These are phyloP conservation scores for Phyllosticta capitalensis DNA, from an alignment of 2,329 filamentous ascomycete genomes.

Conservation along the genomic window DNA sequence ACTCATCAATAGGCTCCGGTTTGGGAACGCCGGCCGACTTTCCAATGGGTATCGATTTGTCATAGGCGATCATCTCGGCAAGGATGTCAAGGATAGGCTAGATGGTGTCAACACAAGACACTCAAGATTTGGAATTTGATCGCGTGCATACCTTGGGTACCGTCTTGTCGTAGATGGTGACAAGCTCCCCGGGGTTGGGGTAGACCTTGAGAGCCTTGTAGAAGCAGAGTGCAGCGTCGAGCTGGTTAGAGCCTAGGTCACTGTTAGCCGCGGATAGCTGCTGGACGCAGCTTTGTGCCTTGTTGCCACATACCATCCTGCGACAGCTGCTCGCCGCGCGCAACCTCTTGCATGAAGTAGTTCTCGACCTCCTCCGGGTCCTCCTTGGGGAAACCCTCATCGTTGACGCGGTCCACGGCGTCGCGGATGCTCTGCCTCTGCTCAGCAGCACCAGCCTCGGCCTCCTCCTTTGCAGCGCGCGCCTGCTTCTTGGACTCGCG, in stretches of 20 bases:
- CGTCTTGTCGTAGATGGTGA: constrained; percentile 96
- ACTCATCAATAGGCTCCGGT: constrained; percentile 1
- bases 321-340: constrained; percentile 74
- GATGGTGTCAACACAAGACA: constrained; percentile 11
- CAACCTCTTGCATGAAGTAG: constrained; percentile 95
- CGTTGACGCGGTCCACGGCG: constrained; percentile 71
- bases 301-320: constrained; percentile 53
- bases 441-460: constrained; percentile 53
- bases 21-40: not conserved
- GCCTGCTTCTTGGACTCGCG: constrained; percentile 66
- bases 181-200: constrained; percentile 83
- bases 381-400: constrained; percentile 73
- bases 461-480: constrained; percentile 63
- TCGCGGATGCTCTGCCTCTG: constrained; percentile 66
- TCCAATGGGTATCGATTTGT: constrained; percentile 47
- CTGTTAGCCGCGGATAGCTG: not conserved
- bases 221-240: constrained; percentile 88
- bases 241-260: constrained; percentile 49
- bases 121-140: not conserved
- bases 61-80: constrained; percentile 95
- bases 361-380: constrained; percentile 89
- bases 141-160: constrained; percentile 67
- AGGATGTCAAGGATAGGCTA: constrained; percentile 89
- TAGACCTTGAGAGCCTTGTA: constrained; percentile 99
- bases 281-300: not conserved